Conservation (phyloP, 1,284 basidiomycete genomes). For the Apiotrichum sp. region DNA sequence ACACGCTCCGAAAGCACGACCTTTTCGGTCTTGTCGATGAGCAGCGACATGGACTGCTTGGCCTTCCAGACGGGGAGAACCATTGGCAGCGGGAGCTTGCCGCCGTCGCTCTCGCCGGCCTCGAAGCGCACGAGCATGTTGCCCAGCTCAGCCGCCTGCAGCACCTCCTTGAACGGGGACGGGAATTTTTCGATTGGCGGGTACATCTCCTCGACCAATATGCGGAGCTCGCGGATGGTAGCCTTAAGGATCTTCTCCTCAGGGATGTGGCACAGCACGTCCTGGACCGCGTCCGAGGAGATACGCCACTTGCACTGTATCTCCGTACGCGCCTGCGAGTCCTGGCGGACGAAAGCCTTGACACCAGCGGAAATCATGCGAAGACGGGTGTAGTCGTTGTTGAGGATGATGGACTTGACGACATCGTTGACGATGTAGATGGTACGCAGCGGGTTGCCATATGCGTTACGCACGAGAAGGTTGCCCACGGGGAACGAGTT, state of each 20-base stretch:
- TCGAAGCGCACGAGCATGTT: slow-evolving; percentile 67
- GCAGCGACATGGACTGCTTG: slow-evolving; percentile 70
- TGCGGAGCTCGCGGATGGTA: slow-evolving; percentile 58
- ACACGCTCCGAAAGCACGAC: slow-evolving; percentile 41
- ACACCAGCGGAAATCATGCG: slow-evolving; percentile 87
- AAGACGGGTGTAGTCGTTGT: slow-evolving; percentile 79
- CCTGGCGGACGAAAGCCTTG: slow-evolving; percentile 61
- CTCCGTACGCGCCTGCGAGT: slow-evolving; percentile 47
- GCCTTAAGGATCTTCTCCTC: slow-evolving; percentile 59
- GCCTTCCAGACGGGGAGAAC: slow-evolving; percentile 87
- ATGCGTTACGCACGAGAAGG: slow-evolving; percentile 83
- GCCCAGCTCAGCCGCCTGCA: slow-evolving; percentile 49
- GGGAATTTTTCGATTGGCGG: slow-evolving; percentile 63
- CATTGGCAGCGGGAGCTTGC: slow-evolving; percentile 65
- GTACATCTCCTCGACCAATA: slow-evolving; percentile 68
- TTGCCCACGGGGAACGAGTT: slow-evolving; percentile 56
- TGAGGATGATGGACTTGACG: slow-evolving; percentile 68
- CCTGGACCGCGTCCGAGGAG: slow-evolving; percentile 75
- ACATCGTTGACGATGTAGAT: slow-evolving; percentile 84
- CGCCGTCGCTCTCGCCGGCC: slow-evolving; percentile 52
- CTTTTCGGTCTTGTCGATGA: slow-evolving; percentile 93
- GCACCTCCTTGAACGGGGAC: slow-evolving; percentile 52
- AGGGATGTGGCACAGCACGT: slow-evolving; percentile 72
- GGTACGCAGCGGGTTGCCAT: slow-evolving; percentile 67
- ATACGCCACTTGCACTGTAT: slow-evolving; percentile 57